These are phyloP conservation scores for Colletotrichum somersetense DNA, from an alignment of 2,329 filamentous ascomycete species.

Conservation along the genomic window DNA sequence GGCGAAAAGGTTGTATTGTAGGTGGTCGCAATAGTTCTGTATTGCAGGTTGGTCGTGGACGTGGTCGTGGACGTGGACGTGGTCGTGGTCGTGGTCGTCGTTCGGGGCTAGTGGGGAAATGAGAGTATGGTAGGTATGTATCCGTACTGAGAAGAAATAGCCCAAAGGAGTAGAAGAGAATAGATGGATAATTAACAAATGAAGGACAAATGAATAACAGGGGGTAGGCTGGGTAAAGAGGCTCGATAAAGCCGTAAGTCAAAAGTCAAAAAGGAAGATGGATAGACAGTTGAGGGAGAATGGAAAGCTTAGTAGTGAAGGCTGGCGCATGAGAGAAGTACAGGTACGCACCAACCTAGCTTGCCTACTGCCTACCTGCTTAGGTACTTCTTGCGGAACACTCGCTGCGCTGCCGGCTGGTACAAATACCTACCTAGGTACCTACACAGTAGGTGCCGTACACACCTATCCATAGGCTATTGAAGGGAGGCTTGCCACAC, in stretches of 20 bases:
- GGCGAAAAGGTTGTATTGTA: neutral
- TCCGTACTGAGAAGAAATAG: neutral
- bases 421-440: too few relatives aligned
- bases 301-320: too few relatives aligned
- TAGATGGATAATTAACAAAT: neutral
- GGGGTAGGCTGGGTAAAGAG: slow-evolving; percentile 18
- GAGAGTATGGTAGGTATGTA: neutral
- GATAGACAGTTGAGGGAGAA: neutral
- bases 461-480: too few relatives aligned
- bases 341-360: too few relatives aligned
- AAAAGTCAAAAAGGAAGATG: neutral
- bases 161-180: slow-evolving; percentile 2
- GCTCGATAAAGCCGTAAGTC: neutral
- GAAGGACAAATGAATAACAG: neutral
- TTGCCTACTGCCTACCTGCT: too few relatives aligned
- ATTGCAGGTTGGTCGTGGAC: neutral
- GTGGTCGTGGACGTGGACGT: neutral
- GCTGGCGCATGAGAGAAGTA: neutral
- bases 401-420: too few relatives aligned
- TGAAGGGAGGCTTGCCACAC: neutral
- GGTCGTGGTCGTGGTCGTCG: neutral
- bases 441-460: too few relatives aligned
- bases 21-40: neutral
- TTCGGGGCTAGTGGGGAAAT: neutral
- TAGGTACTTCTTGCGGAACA: too few relatives aligned